phyloP scores from a whole-genome alignment of 441 rosid species.

The Iberis amara region DNA sequence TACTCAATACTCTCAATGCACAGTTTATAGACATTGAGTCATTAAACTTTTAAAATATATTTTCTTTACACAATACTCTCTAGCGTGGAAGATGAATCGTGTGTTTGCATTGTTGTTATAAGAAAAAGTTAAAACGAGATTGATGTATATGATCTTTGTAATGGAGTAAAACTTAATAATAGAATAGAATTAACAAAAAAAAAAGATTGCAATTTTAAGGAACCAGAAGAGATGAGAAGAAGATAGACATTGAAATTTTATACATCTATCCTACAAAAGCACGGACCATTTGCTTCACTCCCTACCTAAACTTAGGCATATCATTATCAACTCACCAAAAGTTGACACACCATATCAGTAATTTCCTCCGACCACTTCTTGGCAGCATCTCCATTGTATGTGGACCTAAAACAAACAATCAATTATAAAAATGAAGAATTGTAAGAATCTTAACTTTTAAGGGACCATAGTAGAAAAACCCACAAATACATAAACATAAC shows the following conservation, averaged over 20 bases:
- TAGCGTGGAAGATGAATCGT: neutral
- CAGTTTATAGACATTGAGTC: constrained; percentile 12
- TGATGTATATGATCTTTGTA: constrained; percentile 9
- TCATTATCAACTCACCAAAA: constrained; percentile 22
- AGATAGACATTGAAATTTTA: constrained; percentile 26
- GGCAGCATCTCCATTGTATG: constrained; percentile 16
- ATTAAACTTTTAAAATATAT: neutral
- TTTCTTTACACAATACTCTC: constrained; percentile 1
- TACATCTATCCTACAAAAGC: constrained; percentile 28
- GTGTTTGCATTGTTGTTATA: constrained; percentile 19
- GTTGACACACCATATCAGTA: constrained; percentile 7
- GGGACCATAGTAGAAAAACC: neutral
- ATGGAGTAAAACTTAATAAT: neutral
- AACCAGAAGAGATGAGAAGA: constrained; percentile 13
- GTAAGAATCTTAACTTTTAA: neutral
- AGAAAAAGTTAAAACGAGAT: constrained; percentile 1
- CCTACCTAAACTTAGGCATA: constrained; percentile 16
- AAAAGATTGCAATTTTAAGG: neutral
- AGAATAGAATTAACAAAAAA: neutral
- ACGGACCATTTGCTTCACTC: constrained; percentile 36
- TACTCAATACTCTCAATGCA: constrained; percentile 12
- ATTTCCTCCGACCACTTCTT: constrained; percentile 16
- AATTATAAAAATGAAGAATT: neutral
- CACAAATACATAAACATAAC: constrained; percentile 2
- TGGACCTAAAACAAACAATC: constrained; percentile 22